Conservation (phyloP, 768 basidiomycete genomes). For the Mrakia blollopis region DNA sequence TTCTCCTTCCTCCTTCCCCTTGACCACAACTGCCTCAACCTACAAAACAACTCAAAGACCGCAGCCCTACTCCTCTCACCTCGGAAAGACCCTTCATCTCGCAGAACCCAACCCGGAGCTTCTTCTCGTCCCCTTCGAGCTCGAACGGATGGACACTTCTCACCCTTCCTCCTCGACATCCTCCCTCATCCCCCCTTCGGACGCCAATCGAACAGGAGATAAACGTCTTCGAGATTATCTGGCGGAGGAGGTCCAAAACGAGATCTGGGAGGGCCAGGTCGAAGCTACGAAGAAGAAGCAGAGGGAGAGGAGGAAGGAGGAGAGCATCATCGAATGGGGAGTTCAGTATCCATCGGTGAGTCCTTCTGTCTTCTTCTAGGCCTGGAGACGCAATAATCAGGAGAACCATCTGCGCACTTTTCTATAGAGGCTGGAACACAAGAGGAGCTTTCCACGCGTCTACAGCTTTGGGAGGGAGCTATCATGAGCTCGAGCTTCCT, state of each 20-base stretch:
- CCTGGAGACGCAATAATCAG: too few relatives aligned
- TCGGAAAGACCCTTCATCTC: too few relatives aligned
- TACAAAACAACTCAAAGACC: too few relatives aligned
- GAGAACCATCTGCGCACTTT: too few relatives aligned
- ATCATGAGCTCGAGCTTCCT: not conserved
- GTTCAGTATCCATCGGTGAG: not conserved
- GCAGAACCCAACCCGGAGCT: too few relatives aligned
- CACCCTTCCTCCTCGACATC: not conserved
- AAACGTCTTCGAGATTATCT: not conserved
- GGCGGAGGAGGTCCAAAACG: not conserved
- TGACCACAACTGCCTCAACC: too few relatives aligned
- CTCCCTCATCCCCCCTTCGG: not conserved
- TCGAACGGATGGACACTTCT: not conserved
- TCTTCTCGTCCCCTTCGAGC: too few relatives aligned
- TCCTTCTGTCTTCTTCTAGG: not conserved
- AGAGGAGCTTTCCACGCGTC: too few relatives aligned
- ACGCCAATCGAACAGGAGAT: not conserved
- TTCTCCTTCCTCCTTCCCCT: too few relatives aligned
- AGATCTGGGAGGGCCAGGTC: not conserved
- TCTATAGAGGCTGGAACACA: too few relatives aligned
- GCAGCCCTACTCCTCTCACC: too few relatives aligned
- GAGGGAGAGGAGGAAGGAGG: conserved; percentile 11
- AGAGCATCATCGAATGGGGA: conserved; percentile 8
- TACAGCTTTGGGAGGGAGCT: too few relatives aligned
- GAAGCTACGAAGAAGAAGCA: not conserved